Percentiles rank a stretch among this genome's conserved stretches.
phyloP scores from a whole-genome alignment of 2,329 filamentous ascomycete genomes.

The Cladosporium sp. region DNA sequence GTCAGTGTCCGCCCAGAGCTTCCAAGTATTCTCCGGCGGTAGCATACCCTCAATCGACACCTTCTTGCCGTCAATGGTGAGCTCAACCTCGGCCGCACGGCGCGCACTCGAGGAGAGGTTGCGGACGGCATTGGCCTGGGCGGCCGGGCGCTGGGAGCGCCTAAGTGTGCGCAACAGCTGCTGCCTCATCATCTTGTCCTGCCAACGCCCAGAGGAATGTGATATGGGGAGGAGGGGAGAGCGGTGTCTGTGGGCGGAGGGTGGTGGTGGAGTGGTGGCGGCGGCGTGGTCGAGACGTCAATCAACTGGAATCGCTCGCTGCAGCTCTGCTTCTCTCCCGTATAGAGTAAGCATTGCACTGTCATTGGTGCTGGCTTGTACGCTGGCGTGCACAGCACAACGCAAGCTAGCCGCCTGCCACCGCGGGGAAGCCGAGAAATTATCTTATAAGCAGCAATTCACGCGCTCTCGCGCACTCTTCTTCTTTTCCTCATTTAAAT shows the following conservation, averaged over 20 bases:
- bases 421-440: conserved; percentile 7
- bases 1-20: conserved; percentile 18
- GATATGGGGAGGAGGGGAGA: conserved; percentile 23
- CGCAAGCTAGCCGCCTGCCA: background rate
- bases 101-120: conserved; percentile 78
- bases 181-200: conserved; percentile 60
- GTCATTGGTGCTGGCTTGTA: conserved; percentile 25
- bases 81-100: conserved; percentile 88
- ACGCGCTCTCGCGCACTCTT: conserved; percentile 1
- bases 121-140: conserved; percentile 60
- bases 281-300: conserved; percentile 16
- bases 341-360: conserved; percentile 11
- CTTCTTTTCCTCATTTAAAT: conserved; percentile 16
- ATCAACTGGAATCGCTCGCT: conserved; percentile 29
- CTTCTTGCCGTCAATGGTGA: conserved; percentile 96
- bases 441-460: conserved; percentile 3
- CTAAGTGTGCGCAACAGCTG: conserved; percentile 63
- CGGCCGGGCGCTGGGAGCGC: conserved; percentile 54
- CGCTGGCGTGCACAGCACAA: background rate
- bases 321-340: conserved; percentile 7
- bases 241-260: conserved; percentile 4
- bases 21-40: conserved; percentile 19
- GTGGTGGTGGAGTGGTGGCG: conserved; percentile 17
- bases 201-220: conserved; percentile 22
- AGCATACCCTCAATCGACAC: conserved; percentile 88